Base-by-base conservation (phyloP, 371 early-diverging fungal species). In the Entomophthora muscae region DNA sequence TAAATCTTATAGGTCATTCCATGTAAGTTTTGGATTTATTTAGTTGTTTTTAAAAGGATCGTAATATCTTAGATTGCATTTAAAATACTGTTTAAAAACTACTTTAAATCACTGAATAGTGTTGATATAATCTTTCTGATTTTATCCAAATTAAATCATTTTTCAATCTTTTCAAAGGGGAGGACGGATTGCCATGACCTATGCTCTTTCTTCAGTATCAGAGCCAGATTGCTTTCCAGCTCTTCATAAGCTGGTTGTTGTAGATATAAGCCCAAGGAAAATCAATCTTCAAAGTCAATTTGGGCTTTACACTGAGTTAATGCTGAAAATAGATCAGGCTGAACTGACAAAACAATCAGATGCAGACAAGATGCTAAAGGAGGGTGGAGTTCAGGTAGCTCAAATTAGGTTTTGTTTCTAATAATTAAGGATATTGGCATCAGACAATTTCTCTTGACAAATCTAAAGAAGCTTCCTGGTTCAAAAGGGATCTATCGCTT, bases 391-490 rank as follows among this genome's bases (percentile, higher is more conserved):
- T 24, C 22, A 64, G 31, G 75, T 75, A 72, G 72, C 65, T 13
- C 1, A 5, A 21, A 10, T 17, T 28, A 24, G 1, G 53, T 55
- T 29, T 32, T 62, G 12, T 31, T n/a, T 23, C 17, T 12, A 32
- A 17, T 24, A 24, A 32, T 31, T 28, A 64, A 80, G 69, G 82
- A 88, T 61, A 21, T 82, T 0, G 69, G 77, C 2, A 72, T 91
- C 1, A 82, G 95, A 0, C 89, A 88, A 71, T 95, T 95, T 68
- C 67, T 95, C 64, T 73, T 95, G 61, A 95, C 95, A 12, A 95
- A 95, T 67, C 73, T 91, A 63, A 90, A 87, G 64, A 71, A 75
- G 55, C 65, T 72, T 22, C 53, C 64, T 0, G 77, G 76, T 10
- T 31, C 63, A 0, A 64, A 58, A 1, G 79, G 76, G 10, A 56